phyloP scores from a whole-genome alignment of 352 stramenopile species.

The Phytophthora fragariae region DNA sequence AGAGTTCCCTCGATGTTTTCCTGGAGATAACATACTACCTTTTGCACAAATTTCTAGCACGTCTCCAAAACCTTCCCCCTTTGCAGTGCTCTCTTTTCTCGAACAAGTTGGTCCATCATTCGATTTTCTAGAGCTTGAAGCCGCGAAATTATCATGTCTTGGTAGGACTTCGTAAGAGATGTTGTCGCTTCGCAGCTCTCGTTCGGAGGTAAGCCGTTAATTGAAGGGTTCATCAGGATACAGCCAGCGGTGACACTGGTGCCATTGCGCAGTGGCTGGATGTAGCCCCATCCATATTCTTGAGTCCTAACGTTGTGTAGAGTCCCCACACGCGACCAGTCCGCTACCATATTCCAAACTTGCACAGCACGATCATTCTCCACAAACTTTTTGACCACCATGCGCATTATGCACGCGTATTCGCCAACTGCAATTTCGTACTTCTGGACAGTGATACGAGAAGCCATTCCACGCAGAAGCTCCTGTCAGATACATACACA shows the following conservation, averaged over 20 bases:
- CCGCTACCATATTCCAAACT: slow-evolving; percentile 11
- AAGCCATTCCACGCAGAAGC: not conserved
- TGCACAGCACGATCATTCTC: slow-evolving; percentile 8
- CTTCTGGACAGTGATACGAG: slow-evolving; percentile 4
- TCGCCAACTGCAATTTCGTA: slow-evolving; percentile 3
- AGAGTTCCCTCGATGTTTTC: too few species aligned
- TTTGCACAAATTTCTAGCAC: too few species aligned
- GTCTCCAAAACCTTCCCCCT: too few species aligned
- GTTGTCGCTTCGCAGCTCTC: slow-evolving; percentile 3
- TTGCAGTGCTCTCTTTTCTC: not conserved
- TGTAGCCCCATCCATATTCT: slow-evolving; percentile 12
- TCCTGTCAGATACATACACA: not conserved
- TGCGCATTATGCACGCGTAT: not conserved
- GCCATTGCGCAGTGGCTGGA: not conserved
- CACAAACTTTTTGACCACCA: slow-evolving; percentile 13
- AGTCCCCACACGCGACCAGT: slow-evolving; percentile 4
- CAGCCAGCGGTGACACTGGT: not conserved
- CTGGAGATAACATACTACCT: too few species aligned
- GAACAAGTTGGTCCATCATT: slow-evolving; percentile 1
- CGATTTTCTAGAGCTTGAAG: not conserved
- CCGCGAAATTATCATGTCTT: not conserved
- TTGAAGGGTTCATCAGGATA: slow-evolving; percentile 1
- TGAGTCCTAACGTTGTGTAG: slow-evolving; percentile 2
- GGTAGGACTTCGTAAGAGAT: not conserved
- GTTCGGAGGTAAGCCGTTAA: not conserved